Evolutionary conservation across 768 basidiomycete genomes (phyloP).

Genomic region (Sporobolomyces phaffii): DNA sequence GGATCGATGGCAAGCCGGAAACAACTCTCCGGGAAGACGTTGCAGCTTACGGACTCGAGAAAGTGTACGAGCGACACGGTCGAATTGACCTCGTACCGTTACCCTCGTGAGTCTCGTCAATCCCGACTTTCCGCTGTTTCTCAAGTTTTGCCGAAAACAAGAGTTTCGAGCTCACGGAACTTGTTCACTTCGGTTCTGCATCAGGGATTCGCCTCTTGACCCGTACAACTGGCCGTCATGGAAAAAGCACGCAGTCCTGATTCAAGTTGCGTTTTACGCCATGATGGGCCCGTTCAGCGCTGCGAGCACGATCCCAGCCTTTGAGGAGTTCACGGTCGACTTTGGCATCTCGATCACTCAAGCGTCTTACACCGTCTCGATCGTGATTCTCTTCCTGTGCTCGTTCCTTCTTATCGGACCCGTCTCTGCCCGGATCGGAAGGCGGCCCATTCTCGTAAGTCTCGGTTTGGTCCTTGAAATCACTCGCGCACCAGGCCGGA

Average conservation of each 20-base stretch:
- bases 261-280: conserved; percentile 25
- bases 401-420: conserved; percentile 27
- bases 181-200: background rate
- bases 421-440: conserved; percentile 25
- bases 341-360: conserved; percentile 23
- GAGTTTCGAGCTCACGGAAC: too few relatives aligned
- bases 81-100: conserved; percentile 31
- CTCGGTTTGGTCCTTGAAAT: too few relatives aligned
- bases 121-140: background rate
- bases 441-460: conserved; percentile 30
- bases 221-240: conserved; percentile 32
- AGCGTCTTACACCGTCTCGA: conserved; percentile 26
- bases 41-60: conserved; percentile 19
- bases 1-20: conserved; percentile 20
- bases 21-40: conserved; percentile 35
- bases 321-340: conserved; percentile 14
- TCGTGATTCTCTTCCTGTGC: conserved; percentile 30
- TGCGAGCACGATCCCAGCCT: conserved; percentile 29
- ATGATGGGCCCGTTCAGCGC: conserved; percentile 33
- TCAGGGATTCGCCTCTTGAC: background rate
- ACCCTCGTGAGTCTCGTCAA: background rate
- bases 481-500: too few relatives aligned
- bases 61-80: conserved; percentile 34
- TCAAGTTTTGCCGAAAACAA: background rate
- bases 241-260: conserved; percentile 25